Conservation (phyloP, 768 basidiomycete genomes). For the Tylopilus plumbeoviolaceoides region DNA sequence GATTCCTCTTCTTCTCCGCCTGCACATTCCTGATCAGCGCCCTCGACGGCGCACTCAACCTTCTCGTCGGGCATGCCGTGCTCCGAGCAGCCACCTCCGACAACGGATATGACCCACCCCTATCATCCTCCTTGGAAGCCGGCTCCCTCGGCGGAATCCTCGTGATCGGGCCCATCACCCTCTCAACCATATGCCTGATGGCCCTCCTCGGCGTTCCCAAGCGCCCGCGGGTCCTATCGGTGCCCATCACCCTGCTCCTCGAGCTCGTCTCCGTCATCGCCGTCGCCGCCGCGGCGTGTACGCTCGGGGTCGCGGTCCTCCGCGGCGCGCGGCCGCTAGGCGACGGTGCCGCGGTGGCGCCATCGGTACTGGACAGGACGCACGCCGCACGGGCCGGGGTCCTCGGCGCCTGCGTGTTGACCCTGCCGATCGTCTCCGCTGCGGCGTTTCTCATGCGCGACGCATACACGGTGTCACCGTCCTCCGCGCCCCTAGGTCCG, state of each 20-base stretch:
- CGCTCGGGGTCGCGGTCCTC: constrained; percentile 8
- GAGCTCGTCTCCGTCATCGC: constrained; percentile 9
- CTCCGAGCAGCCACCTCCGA: constrained; percentile 8
- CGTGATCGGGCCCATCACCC: constrained; percentile 8
- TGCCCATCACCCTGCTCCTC: constrained; percentile 2
- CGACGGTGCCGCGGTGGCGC: neutral
- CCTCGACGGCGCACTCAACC: constrained; percentile 7
- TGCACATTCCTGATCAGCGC: constrained; percentile 5
- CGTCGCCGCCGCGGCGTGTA: constrained; percentile 12
- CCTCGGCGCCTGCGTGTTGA: constrained; percentile 9
- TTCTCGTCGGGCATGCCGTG: constrained; percentile 12
- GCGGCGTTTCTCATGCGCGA: constrained; percentile 5
- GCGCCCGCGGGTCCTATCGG: neutral
- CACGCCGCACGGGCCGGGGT: constrained; percentile 16
- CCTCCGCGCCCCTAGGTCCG: neutral
- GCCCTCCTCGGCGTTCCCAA: constrained; percentile 1
- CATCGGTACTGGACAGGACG: neutral
- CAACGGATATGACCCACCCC: constrained; percentile 7
- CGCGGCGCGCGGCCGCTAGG: neutral
- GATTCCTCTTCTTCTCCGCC: constrained; percentile 1
- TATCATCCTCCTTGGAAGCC: constrained; percentile 8
- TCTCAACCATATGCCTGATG: constrained; percentile 1
- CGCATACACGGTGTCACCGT: constrained; percentile 2
- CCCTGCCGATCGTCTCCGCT: constrained; percentile 3
- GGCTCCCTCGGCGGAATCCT: constrained; percentile 13